These are phyloP conservation scores for Candida succiphila DNA, from an alignment of 805 yeast genomes.

Conservation along the genomic window DNA sequence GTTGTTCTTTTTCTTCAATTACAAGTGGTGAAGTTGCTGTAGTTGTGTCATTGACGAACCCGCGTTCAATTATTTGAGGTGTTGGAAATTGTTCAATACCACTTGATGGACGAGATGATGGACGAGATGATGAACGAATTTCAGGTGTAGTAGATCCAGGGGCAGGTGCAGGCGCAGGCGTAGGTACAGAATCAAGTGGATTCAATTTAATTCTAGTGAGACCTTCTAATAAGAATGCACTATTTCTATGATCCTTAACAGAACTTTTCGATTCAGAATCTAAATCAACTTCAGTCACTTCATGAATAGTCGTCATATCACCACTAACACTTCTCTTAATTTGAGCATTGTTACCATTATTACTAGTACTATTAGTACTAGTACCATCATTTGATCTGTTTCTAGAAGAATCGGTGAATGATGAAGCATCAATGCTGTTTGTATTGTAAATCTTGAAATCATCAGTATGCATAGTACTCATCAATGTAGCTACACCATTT, in stretches of 20 bases:
- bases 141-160: constrained; percentile 1
- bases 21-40: background rate
- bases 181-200: constrained; percentile 5
- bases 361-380: background rate
- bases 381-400: background rate
- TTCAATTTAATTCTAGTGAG: constrained; percentile 13
- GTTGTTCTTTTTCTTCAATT: background rate
- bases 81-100: background rate
- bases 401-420: background rate
- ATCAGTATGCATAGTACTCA: constrained; percentile 22
- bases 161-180: background rate
- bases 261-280: too few species aligned
- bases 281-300: constrained; percentile 20
- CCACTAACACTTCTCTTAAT: constrained; percentile 1
- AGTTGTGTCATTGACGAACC: background rate
- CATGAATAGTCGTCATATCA: constrained; percentile 25
- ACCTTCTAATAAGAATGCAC: constrained; percentile 5
- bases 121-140: background rate
- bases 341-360: constrained; percentile 1
- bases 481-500: constrained; percentile 7
- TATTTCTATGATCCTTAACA: background rate
- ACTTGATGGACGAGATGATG: background rate
- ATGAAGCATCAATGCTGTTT: background rate
- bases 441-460: constrained; percentile 20
- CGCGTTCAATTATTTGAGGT: too few species aligned